phyloP scores from a whole-genome alignment of 345 rosid genomes.

The Populus simonii region DNA sequence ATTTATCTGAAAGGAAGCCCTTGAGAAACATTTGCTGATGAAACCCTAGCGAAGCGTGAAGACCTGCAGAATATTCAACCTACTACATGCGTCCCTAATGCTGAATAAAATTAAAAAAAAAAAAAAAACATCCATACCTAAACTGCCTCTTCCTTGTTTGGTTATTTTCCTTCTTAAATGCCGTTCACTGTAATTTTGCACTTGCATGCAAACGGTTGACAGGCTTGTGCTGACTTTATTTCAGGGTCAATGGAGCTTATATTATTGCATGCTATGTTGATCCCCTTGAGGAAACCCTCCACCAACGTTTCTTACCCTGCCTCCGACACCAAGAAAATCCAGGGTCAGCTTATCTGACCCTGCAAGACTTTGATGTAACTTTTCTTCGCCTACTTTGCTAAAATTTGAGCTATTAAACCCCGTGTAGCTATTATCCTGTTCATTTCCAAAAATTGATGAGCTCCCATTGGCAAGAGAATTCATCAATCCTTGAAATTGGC shows the following conservation, averaged over 20 bases:
- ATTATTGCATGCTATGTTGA: conserved; percentile 12
- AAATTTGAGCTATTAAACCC: conserved; percentile 8
- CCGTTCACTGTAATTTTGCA: not conserved
- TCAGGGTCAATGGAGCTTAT: conserved; percentile 27
- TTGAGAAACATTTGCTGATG: not conserved
- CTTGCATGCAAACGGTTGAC: conserved; percentile 30
- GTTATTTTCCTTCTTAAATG: not conserved
- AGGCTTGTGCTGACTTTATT: conserved; percentile 22
- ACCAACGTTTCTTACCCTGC: conserved; percentile 27
- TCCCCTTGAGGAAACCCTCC: conserved; percentile 15
- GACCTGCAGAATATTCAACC: not conserved
- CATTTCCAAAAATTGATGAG: conserved; percentile 14
- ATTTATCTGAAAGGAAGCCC: not conserved
- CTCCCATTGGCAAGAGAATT: conserved; percentile 20
- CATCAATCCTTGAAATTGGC: conserved; percentile 25
- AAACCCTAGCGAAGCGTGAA: not conserved
- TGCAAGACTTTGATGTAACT: conserved; percentile 13
- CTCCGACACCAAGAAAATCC: conserved; percentile 26
- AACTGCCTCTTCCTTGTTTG: not conserved
- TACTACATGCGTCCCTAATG: not conserved
- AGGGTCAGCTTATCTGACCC: conserved; percentile 18
- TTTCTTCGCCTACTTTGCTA: conserved; percentile 3
- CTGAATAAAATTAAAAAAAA: not conserved
- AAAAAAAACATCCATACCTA: conserved; percentile 5
- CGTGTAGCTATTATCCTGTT: conserved; percentile 8